Base-by-base conservation (phyloP, 164 flowering plant genomes). In the Hamamelis virginiana region DNA sequence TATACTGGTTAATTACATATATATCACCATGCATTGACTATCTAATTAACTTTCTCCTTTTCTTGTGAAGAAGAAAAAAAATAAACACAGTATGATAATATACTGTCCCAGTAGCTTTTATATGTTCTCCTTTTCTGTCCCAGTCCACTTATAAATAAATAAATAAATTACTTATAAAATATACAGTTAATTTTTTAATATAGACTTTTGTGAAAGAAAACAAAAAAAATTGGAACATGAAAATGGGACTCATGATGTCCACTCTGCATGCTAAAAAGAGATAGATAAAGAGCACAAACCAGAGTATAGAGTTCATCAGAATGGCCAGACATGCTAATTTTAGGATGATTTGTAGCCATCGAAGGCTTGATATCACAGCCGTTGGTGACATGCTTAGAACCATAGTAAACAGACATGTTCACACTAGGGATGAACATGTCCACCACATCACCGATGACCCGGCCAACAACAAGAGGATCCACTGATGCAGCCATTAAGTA, bases 341-440 rank as follows among this genome's bases (percentile, higher is more conserved):
- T 85, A 3, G 97, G 97, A 2, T 85, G 88, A 9, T 64, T 44
- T 25, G 25, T 33, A 9, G 93, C 72, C 8, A 80, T 38, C 12
- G 97, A 91, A 5, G 97, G 95, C 72, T 88, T 88, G 41, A 91
- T 64, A 12, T 80, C 80, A 55, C 95, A 85, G 41, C 95, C 97
- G 59, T 86, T 91, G 27, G 80, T 86, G 68, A 91, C 84, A 57
- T 86, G 93, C 79, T 86, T 89, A 9, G 85, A 14, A 0, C 80
- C 87, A 23, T 78, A 89, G 75, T 73, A 73, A 3, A 86, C 86
- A 22, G 86, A 73, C 88, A 89, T 83, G 77, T 15, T 58, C 12
- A 81, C 80, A 8, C 65, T 74, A 0, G 97, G 97, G 15, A 87
- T 78, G 53, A 91, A 91, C 89, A 86, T 84, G 77, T 88, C 97